These are phyloP conservation scores for Taphrina sp. DNA, from an alignment of 1,139 yeast species.

Conservation along the genomic window DNA sequence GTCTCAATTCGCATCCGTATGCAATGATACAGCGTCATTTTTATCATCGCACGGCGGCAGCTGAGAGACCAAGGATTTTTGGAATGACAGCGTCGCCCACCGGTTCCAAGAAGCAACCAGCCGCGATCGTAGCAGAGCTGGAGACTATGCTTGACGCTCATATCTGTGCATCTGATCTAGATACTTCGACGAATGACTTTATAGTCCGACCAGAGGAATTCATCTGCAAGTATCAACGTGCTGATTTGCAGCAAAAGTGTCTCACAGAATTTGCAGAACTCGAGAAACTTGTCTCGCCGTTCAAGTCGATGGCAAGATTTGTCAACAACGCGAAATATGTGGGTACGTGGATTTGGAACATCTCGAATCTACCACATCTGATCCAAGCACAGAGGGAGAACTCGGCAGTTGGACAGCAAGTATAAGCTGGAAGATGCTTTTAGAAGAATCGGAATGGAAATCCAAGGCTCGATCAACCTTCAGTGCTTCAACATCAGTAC, in stretches of 20 bases:
- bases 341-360: too few relatives aligned
- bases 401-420: constrained; percentile 2
- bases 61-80: constrained; percentile 33
- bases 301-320: not conserved
- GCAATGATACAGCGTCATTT: constrained; percentile 32
- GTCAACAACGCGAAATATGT: not conserved
- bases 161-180: constrained; percentile 23
- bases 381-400: too few relatives aligned
- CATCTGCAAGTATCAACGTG: not conserved
- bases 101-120: constrained; percentile 20
- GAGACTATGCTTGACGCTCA: constrained; percentile 30
- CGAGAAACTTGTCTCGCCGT: not conserved
- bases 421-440: constrained; percentile 1
- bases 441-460: not conserved
- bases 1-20: constrained; percentile 32
- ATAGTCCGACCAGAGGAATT: constrained; percentile 13
- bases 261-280: not conserved
- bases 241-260: not conserved
- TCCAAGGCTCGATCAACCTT: not conserved
- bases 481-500: too few relatives aligned
- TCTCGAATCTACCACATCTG: too few relatives aligned
- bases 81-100: constrained; percentile 38
- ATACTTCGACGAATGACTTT: not conserved
- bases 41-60: constrained; percentile 19
- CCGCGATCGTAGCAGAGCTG: constrained; percentile 5